Evolutionary conservation across 768 basidiomycete genomes (phyloP).

Genomic region (Phylloporus arenicola): DNA sequence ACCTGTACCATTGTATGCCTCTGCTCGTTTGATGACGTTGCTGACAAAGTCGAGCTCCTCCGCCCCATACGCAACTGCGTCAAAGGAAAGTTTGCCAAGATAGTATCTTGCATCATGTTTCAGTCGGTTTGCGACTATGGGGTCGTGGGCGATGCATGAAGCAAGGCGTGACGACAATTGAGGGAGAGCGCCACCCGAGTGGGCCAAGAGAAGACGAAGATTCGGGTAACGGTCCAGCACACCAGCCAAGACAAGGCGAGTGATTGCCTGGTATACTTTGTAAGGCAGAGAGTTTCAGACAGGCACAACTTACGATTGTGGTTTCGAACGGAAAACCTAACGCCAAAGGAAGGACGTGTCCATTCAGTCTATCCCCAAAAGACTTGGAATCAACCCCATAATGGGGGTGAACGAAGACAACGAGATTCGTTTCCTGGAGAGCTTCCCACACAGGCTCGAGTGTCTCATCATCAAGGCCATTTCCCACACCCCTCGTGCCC

Average conservation of each 20-base stretch:
- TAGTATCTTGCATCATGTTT: conserved; percentile 82
- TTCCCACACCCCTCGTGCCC: conserved; percentile 73
- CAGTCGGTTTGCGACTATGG: conserved; percentile 65
- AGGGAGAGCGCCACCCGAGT: conserved; percentile 82
- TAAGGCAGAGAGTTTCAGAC: conserved; percentile 4
- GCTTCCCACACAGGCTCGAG: conserved; percentile 83
- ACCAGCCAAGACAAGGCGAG: conserved; percentile 77
- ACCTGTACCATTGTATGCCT: conserved; percentile 37
- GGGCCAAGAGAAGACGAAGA: conserved; percentile 75
- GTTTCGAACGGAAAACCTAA: conserved; percentile 91
- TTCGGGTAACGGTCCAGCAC: conserved; percentile 73
- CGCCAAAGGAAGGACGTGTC: conserved; percentile 82
- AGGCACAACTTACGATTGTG: conserved; percentile 55
- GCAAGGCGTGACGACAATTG: conserved; percentile 80
- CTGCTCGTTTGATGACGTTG: conserved; percentile 60
- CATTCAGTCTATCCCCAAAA: conserved; percentile 76
- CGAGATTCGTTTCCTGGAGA: conserved; percentile 60
- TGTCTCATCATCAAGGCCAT: conserved; percentile 72
- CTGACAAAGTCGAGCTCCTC: conserved; percentile 80
- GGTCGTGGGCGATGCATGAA: conserved; percentile 83
- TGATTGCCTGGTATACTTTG: conserved; percentile 46
- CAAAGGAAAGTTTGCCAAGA: conserved; percentile 72
- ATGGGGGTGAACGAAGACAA: conserved; percentile 83
- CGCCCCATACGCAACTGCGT: conserved; percentile 85
- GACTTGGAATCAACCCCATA: conserved; percentile 72